Conservation (phyloP, 345 rosid genomes). For the Turritis glabra region DNA sequence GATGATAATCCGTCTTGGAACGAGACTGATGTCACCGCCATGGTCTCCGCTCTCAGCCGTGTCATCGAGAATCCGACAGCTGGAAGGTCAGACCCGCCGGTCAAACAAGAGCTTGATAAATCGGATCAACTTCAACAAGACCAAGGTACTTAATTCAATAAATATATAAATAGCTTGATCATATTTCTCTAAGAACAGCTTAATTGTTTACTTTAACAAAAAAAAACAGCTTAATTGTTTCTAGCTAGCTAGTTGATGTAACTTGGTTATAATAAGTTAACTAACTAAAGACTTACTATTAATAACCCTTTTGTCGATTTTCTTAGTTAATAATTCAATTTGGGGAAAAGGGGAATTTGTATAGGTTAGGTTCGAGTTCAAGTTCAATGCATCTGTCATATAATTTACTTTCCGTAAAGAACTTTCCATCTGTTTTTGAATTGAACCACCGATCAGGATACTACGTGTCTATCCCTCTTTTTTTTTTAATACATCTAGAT, state of each 20-base stretch:
- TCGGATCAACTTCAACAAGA: slow-evolving; percentile 42
- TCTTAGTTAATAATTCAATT: slow-evolving; percentile 11
- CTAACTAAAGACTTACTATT: slow-evolving; percentile 34
- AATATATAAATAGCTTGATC: neutral
- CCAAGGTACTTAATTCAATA: slow-evolving; percentile 40
- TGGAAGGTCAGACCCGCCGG: slow-evolving; percentile 31
- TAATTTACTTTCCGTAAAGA: slow-evolving; percentile 62
- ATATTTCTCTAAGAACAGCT: neutral
- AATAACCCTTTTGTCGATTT: slow-evolving; percentile 8
- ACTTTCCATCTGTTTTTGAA: slow-evolving; percentile 40
- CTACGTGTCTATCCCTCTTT: slow-evolving; percentile 31
- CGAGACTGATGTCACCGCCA: slow-evolving; percentile 75
- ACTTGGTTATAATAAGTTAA: slow-evolving; percentile 15
- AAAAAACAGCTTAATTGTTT: neutral
- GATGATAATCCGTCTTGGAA: slow-evolving; percentile 47
- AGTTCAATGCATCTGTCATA: slow-evolving; percentile 54
- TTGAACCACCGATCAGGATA: slow-evolving; percentile 35
- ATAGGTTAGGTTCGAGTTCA: slow-evolving; percentile 29
- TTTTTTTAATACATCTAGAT: slow-evolving; percentile 19
- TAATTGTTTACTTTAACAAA: no score
- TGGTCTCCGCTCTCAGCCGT: slow-evolving; percentile 77
- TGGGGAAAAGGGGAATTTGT: slow-evolving; percentile 33
- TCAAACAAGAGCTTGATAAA: slow-evolving; percentile 40
- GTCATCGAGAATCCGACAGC: slow-evolving; percentile 50
- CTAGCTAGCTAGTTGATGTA: slow-evolving; percentile 10